Evolutionary conservation across 2,329 filamentous ascomycete species (phyloP), one percentile per base, ranked within the genome.

Genomic region (Talaromyces sp.): DNA sequence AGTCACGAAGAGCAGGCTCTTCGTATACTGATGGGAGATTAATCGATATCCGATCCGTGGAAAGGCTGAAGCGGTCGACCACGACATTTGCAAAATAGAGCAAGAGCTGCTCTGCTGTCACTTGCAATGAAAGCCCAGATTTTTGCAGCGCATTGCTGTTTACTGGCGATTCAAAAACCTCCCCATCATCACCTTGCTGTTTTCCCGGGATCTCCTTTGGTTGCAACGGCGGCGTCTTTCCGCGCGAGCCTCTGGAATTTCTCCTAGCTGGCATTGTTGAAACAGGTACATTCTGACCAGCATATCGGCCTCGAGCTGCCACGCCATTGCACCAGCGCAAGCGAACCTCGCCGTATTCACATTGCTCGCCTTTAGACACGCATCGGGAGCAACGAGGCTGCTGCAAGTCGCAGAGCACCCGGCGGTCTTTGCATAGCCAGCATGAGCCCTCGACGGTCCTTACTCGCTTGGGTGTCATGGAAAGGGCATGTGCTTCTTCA

Each of bases 401-500:
- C 27, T 68, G 66, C 9, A 79, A 70, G 60, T 78, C 76, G 63
- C 77, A 79, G 62, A 78, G 78, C 50, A 78, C 75, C 26, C 77
- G 69, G 11, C 77, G 72, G 54, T 79, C 76, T 63, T 77, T 79
- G 67, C 77, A 79, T 24, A 73, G 70, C 77, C 77, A 79, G 63
- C 77, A 79, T 6, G 77, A 79, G n/a, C 77, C 77, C 62, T 73
- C 68, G 55, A 75, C 71, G 26, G 69, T 68, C 50, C 67, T 59
- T 26, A 67, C 57, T 54, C 66, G 62, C 54, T 67, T 68, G 14
- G 63, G 61, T n/a, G 62, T 61, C 66, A 67, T 67, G 55, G 53
- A 54, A 51, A 48, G 27, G 12, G 38, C 43, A 46, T 46, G 43
- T 21, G 38, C 21, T 17, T 24, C 32, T 43, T 46, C 24, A 43